Percentiles rank a stretch among this genome's conserved stretches.
These are phyloP conservation scores for Stagonosporopsis cucurbitacearum DNA, from an alignment of 2,329 filamentous ascomycete genomes.

Conservation along the genomic window DNA sequence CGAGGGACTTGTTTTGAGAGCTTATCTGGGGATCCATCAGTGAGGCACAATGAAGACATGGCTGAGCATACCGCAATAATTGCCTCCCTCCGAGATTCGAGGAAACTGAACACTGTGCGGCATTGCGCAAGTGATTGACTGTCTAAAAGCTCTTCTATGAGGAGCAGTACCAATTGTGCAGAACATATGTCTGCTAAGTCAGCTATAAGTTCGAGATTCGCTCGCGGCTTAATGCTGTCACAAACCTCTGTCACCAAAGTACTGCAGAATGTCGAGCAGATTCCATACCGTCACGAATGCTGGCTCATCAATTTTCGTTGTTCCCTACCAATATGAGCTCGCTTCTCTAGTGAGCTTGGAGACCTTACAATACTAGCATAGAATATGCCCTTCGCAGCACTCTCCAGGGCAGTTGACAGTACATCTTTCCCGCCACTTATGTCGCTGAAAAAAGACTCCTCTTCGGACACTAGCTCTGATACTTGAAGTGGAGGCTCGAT, in stretches of 20 bases:
- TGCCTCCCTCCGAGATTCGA: slow-evolving; percentile 89
- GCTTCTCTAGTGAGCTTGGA: background rate
- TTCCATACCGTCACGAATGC: slow-evolving; percentile 90
- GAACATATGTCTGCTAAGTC: slow-evolving; percentile 64
- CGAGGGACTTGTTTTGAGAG: slow-evolving; percentile 73
- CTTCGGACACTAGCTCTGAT: slow-evolving; percentile 46
- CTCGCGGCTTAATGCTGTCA: slow-evolving; percentile 54
- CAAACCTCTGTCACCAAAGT: slow-evolving; percentile 81
- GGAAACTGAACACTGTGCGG: slow-evolving; percentile 88
- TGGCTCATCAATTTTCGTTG: slow-evolving; percentile 76
- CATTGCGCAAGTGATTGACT: slow-evolving; percentile 95
- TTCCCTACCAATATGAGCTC: slow-evolving; percentile 61
- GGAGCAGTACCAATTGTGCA: slow-evolving; percentile 81
- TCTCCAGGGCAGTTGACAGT: slow-evolving; percentile 76
- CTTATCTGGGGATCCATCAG: slow-evolving; percentile 42
- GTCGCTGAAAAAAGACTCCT: slow-evolving; percentile 37
- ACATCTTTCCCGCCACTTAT: slow-evolving; percentile 55
- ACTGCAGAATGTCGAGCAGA: slow-evolving; percentile 86
- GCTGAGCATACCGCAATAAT: slow-evolving; percentile 71
- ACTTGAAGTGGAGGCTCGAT: slow-evolving; percentile 55
- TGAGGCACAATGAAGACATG: slow-evolving; percentile 1
- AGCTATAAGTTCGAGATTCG: background rate
- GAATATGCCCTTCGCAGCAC: slow-evolving; percentile 81
- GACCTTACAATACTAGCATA: slow-evolving; percentile 75
- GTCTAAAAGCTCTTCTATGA: slow-evolving; percentile 93